Evolutionary conservation across 225 moss, liverwort and hornwort genomes (phyloP).

Genomic region (Straminergon stramineum): DNA sequence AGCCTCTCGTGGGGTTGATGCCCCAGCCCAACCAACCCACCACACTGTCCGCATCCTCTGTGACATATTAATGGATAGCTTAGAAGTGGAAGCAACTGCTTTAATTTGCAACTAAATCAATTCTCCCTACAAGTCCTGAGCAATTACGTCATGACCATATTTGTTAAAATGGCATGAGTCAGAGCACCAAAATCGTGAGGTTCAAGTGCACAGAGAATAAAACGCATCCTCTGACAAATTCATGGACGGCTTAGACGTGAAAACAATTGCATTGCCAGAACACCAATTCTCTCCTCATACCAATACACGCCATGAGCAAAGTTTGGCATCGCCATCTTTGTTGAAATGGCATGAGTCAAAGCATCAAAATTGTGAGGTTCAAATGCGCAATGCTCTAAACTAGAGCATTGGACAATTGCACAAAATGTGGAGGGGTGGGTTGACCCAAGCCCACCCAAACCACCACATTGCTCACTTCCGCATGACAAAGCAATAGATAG

Average conservation of each 20-base stretch:
- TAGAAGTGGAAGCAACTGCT: not conserved
- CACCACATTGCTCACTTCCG: not conserved
- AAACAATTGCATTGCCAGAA: not conserved
- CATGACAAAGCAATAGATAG: not conserved
- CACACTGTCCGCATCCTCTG: not conserved
- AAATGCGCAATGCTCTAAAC: not conserved
- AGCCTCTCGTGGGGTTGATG: slow-evolving; percentile 5
- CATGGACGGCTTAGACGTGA: not conserved
- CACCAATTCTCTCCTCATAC: not conserved
- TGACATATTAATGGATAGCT: not conserved
- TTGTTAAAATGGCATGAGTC: not conserved
- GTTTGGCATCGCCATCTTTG: not conserved
- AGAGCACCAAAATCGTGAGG: not conserved
- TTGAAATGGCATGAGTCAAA: too few species aligned
- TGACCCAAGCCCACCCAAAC: slow-evolving; percentile 30
- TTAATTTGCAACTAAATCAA: not conserved
- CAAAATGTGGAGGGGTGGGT: not conserved
- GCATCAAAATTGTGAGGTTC: not conserved
- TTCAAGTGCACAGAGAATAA: not conserved
- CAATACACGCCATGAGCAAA: not conserved
- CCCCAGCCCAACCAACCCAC: slow-evolving; percentile 18
- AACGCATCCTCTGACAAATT: not conserved
- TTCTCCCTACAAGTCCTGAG: not conserved
- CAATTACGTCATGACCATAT: too few species aligned
- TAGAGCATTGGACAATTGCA: not conserved